Conservation (phyloP, 2,329 filamentous ascomycete genomes). For the Microcyclospora tardicrescens region DNA sequence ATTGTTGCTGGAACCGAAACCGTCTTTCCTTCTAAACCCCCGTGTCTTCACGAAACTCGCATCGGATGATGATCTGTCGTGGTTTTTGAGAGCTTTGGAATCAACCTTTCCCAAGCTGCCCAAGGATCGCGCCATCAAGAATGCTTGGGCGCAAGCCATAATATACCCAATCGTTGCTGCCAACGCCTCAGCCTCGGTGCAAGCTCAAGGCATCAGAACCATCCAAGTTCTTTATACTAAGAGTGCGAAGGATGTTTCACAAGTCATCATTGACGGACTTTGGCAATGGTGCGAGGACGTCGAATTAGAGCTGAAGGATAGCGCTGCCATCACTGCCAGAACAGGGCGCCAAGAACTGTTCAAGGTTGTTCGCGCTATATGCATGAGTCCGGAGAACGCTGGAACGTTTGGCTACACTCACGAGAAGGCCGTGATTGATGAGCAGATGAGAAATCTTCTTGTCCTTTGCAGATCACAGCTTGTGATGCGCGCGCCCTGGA, state of each 20-base stretch:
- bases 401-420: conserved; percentile 31
- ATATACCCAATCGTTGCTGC: conserved; percentile 64
- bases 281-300: conserved; percentile 66
- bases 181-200: background rate
- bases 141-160: conserved; percentile 65
- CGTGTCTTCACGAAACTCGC: conserved; percentile 73
- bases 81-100: conserved; percentile 60
- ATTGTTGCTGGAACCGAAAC: conserved; percentile 60
- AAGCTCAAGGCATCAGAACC: conserved; percentile 37
- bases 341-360: conserved; percentile 52
- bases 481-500: conserved; percentile 72
- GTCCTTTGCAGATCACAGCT: conserved; percentile 68
- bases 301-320: conserved; percentile 66
- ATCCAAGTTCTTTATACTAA: conserved; percentile 54
- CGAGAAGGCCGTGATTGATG: conserved; percentile 42
- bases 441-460: conserved; percentile 63
- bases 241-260: conserved; percentile 45
- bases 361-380: conserved; percentile 49
- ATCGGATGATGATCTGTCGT: conserved; percentile 61
- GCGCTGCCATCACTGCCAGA: conserved; percentile 52
- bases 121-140: conserved; percentile 24
- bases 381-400: conserved; percentile 41
- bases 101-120: conserved; percentile 45
- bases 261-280: conserved; percentile 52
- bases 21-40: conserved; percentile 74